Evolutionary conservation across 192 early-diverging fungal genomes (phyloP).

Genomic region (Podila epigama): DNA sequence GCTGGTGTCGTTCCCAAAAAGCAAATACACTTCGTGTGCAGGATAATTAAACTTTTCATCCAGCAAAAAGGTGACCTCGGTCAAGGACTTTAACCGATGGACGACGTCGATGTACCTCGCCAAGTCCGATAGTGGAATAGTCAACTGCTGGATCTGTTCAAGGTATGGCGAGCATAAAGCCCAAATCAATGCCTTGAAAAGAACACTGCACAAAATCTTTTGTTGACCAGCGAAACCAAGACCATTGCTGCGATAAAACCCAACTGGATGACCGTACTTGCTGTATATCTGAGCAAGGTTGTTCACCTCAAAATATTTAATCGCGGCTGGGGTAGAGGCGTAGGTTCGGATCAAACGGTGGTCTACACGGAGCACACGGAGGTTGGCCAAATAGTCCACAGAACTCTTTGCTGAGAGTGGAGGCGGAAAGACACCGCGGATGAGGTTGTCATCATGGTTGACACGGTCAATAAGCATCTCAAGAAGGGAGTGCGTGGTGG

Average conservation of each 20-base stretch:
- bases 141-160: constrained; percentile 8
- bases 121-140: constrained; percentile 21
- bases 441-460: background rate
- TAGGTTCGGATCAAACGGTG: background rate
- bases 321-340: background rate
- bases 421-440: background rate
- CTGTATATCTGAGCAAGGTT: background rate
- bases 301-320: background rate
- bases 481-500: background rate
- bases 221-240: too few species aligned
- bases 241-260: background rate
- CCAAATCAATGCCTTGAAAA: constrained; percentile 5
- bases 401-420: background rate
- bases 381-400: background rate
- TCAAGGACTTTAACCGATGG: constrained; percentile 4
- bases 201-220: background rate
- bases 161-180: constrained; percentile 7
- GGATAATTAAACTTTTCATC: constrained; percentile 14
- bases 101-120: background rate
- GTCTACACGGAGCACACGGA: background rate
- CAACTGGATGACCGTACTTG: background rate
- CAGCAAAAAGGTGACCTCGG: constrained; percentile 7
- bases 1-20: background rate
- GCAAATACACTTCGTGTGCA: background rate
- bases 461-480: background rate